Base-by-base conservation (phyloP, 495 filamentous ascomycete genomes). In the Penicillium pancosmium region DNA sequence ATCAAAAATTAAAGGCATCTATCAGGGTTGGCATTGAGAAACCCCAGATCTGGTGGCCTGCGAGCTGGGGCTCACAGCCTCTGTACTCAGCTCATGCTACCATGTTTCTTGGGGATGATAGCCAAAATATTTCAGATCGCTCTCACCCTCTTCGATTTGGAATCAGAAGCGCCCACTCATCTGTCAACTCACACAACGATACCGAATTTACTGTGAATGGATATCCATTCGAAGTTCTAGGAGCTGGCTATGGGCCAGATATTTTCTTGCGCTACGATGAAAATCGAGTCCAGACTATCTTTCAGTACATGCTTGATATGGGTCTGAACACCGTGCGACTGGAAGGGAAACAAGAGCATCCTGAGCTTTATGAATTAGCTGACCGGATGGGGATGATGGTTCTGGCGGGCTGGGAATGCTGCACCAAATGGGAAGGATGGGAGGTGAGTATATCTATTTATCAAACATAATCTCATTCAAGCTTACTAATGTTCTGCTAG, bases 11-110 rank as follows among this genome's bases (percentile, higher is more conserved):
- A 4, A 75, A 72, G 4, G 59, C 83, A 1, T 63, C 68, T 1
- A 63, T 77, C 1, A 68, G 68, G 5, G 61, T 79, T 4, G 34
- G 80, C 15, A 72, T 86, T 0, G 52, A 72, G 4, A 75, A 83
- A 25, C 86, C 90, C 2, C 69, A 82, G 18, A 77, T 94, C 19
- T 96, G 91, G 91, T 92, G 87, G 74, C 90, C 91, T 13, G 74
- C 82, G n/a, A 73, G 80, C 7, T 92, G 91, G 77, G 91, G 91
- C 27, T 69, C 81, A 52, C 91, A 93, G 60, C 86, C 87, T 0
- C 72, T 93, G 11, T 94, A 93, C 66, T 79, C 67, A 66, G 48
- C 84, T 69, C 53, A 70, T 4, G 52, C 83, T 6, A 74, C 73
- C 10, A 69, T 74, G 4, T 67, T 70, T 3, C 57, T 75, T 3